Evolutionary conservation across 176 grass and related monocot species (phyloP), one percentile per base, ranked within the genome.

Genomic region (Echinochloa phyllopogon): DNA sequence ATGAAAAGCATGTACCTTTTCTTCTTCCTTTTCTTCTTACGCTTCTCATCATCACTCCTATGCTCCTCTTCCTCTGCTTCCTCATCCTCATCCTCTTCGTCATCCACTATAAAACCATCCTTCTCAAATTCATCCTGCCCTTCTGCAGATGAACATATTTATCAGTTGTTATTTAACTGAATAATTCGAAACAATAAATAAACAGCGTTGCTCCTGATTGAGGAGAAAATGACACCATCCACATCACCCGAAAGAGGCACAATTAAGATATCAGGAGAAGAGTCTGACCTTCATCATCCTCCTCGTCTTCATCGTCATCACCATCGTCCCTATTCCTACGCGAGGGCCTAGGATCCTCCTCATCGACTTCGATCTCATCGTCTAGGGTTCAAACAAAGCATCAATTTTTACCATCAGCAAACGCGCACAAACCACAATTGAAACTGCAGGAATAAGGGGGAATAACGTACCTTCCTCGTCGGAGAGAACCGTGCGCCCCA

Each of bases 91-190:
- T 98, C 95, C 12, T 96, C 94, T 13, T 69, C 85, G 10, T 99
- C 96, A 78, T 99, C 97, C n/a, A 96, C 97, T 88, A 96, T 99
- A 79, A 99, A 99, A 40, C 90, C 91, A 87, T 96, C 96, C 87
- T 96, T 94, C 75, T 96, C 97, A 51, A 92, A 99, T 73, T 99
- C 97, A 80, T 99, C 82, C 21, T 96, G 88, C 14, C 90, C 97
- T 1, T 96, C 97, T 99, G 81, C 76, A 73, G 39, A 84, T 16
- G 23, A 65, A 69, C 42, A 50, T 21, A 72, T 79, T 79, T 66
- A 72, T 23, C 23, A 3, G 6, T 27, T 76, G 66, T 29, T 60
- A 79, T 10, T 16, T 61, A 61, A 48, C 48, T 20, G 13, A 83
- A 36, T 15, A 25, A 36, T n/a, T 56, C 7, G 16, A 91, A 91